These are phyloP conservation scores for Grosmannia serpens DNA, from an alignment of 2,329 filamentous ascomycete genomes.

Conservation along the genomic window DNA sequence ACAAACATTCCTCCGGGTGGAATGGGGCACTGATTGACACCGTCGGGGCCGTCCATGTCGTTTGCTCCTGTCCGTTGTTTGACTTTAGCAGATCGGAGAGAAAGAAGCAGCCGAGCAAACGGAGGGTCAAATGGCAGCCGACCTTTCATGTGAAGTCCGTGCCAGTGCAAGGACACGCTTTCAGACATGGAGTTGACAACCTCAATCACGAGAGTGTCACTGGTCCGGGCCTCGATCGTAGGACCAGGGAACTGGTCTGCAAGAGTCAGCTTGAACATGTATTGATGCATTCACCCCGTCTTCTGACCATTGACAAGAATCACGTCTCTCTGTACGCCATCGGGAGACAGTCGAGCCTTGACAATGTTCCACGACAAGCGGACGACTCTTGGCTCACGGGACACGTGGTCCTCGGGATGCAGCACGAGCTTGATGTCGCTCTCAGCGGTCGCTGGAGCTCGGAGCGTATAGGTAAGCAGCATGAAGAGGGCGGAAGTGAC, in stretches of 20 bases:
- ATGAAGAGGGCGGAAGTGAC: constrained; percentile 3
- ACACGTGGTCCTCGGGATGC: constrained; percentile 30
- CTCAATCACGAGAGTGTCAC: constrained; percentile 30
- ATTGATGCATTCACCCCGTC: neutral
- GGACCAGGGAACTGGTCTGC: constrained; percentile 32
- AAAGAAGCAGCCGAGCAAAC: neutral
- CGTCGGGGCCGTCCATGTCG: constrained; percentile 59
- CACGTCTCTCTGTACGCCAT: constrained; percentile 37
- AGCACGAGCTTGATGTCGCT: constrained; percentile 14
- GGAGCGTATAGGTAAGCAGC: neutral
- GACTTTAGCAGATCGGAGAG: neutral
- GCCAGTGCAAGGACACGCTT: constrained; percentile 33
- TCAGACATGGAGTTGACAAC: constrained; percentile 30
- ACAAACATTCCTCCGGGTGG: constrained; percentile 49
- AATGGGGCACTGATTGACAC: constrained; percentile 57
- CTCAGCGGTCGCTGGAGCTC: neutral
- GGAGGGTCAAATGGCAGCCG: neutral
- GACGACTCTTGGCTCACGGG: constrained; percentile 21
- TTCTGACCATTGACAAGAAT: constrained; percentile 35
- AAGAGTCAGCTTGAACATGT: neutral
- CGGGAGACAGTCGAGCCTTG: constrained; percentile 25
- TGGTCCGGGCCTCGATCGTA: constrained; percentile 33
- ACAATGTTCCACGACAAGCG: constrained; percentile 29
- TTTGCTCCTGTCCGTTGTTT: constrained; percentile 3
- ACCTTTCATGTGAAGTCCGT: constrained; percentile 28